These are phyloP conservation scores for Leishmania turanica DNA, from an alignment of 208 protist species.

Conservation along the genomic window DNA sequence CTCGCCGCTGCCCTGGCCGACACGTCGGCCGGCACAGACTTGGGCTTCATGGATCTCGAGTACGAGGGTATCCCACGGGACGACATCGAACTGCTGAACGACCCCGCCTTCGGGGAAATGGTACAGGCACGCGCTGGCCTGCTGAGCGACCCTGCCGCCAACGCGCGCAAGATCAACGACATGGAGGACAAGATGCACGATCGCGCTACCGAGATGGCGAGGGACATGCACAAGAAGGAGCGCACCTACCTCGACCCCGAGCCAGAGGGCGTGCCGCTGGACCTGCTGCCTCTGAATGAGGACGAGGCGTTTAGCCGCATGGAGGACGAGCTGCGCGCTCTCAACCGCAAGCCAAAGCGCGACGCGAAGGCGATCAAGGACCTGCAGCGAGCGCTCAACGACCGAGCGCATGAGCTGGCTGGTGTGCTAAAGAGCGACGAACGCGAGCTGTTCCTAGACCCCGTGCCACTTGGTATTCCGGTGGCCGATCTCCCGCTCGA, in stretches of 20 bases:
- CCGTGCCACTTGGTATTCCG: slow-evolving; percentile 59
- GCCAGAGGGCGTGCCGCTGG: slow-evolving; percentile 64
- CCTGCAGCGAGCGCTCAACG: slow-evolving; percentile 49
- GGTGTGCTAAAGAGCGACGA: slow-evolving; percentile 64
- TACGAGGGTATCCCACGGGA: slow-evolving; percentile 71
- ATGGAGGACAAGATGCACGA: slow-evolving; percentile 71
- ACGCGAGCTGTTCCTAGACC: slow-evolving; percentile 74
- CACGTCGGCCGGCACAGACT: slow-evolving; percentile 30
- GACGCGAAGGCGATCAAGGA: slow-evolving; percentile 44
- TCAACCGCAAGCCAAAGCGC: slow-evolving; percentile 50
- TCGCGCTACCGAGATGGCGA: slow-evolving; percentile 55
- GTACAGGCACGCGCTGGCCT: slow-evolving; percentile 43
- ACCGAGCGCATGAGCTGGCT: slow-evolving; percentile 69
- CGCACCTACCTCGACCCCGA: slow-evolving; percentile 66
- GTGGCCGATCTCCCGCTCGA: slow-evolving; percentile 64
- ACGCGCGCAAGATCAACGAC: slow-evolving; percentile 68
- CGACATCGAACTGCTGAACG: slow-evolving; percentile 56
- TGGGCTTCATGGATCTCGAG: slow-evolving; percentile 65
- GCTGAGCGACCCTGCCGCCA: slow-evolving; percentile 47
- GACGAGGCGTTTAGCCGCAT: slow-evolving; percentile 50
- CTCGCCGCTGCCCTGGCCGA: slow-evolving; percentile 43
- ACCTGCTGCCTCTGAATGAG: slow-evolving; percentile 68
- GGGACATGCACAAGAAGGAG: slow-evolving; percentile 53
- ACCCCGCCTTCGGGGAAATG: slow-evolving; percentile 53
- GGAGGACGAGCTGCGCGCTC: slow-evolving; percentile 66